Evolutionary conservation across 768 basidiomycete genomes (phyloP), one percentile per base, ranked within the genome.

Genomic region (Leccinum truebloodii): DNA sequence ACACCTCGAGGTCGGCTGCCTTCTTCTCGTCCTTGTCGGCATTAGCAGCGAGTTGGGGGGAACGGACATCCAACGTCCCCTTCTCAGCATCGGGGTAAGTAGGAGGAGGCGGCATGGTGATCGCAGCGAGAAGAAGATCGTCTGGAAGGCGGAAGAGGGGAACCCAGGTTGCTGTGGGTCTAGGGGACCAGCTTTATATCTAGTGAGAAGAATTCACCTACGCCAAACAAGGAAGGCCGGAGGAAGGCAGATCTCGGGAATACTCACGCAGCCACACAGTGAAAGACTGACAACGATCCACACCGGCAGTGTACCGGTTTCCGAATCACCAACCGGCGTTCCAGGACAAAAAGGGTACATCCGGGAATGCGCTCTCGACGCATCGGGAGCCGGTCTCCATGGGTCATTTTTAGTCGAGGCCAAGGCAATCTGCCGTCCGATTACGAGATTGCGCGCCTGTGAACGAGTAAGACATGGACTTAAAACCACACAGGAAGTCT

Each of bases 61-160:
- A 73, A 51, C 75, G 73, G 54, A 78, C 70, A 54, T 84, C 85
- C 58, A 83, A 66, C 53, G 78, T 78, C 58, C 85, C 86, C 70
- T 83, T 84, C 77, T 88, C 86, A 44, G 82, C 78, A 66, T 87
- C 85, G 66, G 78, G 73, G 68, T 79, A 78, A 20, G 74, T 74
- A 61, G 77, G 74, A 62, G 69, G 77, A 62, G 69, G 77, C 52
- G 82, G 79, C 84, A 85, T 84, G 20, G 32, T 58, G 46, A 3
- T 39, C 44, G 35, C 61, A 65, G 65, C 35, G 65, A 64, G 59
- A 59, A 55, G 46, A 63, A 55, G 53, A 61, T 58, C 56, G 30
- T 51, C 30, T 63, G 41, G 16, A 57, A 9, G 67, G 60, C 52
- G 54, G 41, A 53, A 24, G 57, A 60, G 49, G 14, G 64, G 9